These are phyloP conservation scores for Collybia sordida DNA, from an alignment of 768 basidiomycete genomes.

Conservation along the genomic window DNA sequence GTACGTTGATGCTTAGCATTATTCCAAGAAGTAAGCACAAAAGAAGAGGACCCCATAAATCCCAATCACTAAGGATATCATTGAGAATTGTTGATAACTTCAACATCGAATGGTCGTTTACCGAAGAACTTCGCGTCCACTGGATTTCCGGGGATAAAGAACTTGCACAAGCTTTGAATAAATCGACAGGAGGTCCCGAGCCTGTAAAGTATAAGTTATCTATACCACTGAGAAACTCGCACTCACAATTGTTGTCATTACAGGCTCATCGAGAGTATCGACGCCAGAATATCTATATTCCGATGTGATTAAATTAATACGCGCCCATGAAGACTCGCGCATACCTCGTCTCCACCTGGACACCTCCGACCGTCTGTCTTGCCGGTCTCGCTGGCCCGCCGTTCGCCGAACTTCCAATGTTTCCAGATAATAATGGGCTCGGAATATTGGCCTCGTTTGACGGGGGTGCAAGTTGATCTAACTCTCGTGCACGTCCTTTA, in stretches of 20 bases:
- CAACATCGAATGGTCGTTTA: slow-evolving; percentile 25
- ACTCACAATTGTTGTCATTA: slow-evolving; percentile 83
- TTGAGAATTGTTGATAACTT: not conserved
- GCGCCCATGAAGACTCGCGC: slow-evolving; percentile 13
- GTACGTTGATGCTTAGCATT: slow-evolving; percentile 82
- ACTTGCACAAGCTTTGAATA: slow-evolving; percentile 94
- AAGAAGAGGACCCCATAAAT: slow-evolving; percentile 94
- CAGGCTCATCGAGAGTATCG: slow-evolving; percentile 92
- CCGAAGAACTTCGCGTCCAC: slow-evolving; percentile 80
- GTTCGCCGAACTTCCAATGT: slow-evolving; percentile 57
- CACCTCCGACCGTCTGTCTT: slow-evolving; percentile 76
- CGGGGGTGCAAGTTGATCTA: slow-evolving; percentile 50
- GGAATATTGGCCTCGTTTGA: slow-evolving; percentile 29
- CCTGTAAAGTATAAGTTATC: slow-evolving; percentile 30
- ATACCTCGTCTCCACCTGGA: slow-evolving; percentile 87
- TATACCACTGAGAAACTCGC: not conserved
- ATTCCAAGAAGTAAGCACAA: slow-evolving; percentile 78
- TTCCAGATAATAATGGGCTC: slow-evolving; percentile 58
- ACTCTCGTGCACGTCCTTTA: slow-evolving; percentile 62
- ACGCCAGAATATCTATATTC: slow-evolving; percentile 66
- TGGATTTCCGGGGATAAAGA: slow-evolving; percentile 77
- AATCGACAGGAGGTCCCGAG: slow-evolving; percentile 86
- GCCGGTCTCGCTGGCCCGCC: slow-evolving; percentile 37
- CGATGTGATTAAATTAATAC: not conserved
- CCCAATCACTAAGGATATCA: slow-evolving; percentile 75